Percentiles rank a stretch among this genome's conserved stretches.
Conservation (phyloP, 441 rosid genomes). For the Dalechampia spathulata region DNA sequence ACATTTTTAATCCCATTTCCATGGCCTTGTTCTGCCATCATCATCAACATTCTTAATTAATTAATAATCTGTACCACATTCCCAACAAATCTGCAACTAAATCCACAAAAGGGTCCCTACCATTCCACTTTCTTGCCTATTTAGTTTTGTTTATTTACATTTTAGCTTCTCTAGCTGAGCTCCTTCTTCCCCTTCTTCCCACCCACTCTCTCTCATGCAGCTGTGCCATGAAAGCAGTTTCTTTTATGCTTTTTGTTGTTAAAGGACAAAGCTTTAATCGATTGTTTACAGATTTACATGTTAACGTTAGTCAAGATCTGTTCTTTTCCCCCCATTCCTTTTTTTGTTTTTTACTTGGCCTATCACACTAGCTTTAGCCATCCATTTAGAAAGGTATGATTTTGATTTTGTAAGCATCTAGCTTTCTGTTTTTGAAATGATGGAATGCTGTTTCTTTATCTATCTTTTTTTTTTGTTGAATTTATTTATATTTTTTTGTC, state of each 20-base stretch:
- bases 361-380: constrained; percentile 16
- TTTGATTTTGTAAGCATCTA: constrained; percentile 8
- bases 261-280: constrained; percentile 20
- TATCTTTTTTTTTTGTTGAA: too few relatives aligned
- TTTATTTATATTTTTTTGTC: neutral
- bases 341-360: constrained; percentile 13
- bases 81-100: constrained; percentile 43
- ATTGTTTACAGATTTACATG: constrained; percentile 9
- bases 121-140: neutral
- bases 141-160: constrained; percentile 1
- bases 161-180: constrained; percentile 12
- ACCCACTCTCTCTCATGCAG: constrained; percentile 7
- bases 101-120: constrained; percentile 27
- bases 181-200: too few relatives aligned
- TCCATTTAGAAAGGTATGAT: constrained; percentile 21
- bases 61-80: constrained; percentile 19
- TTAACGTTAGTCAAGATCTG: constrained; percentile 29
- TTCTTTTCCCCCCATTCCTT: too few relatives aligned
- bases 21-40: too few relatives aligned
- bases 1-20: constrained; percentile 1
- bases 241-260: too few relatives aligned
- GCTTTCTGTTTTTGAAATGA: too few relatives aligned
- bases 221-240: constrained; percentile 17
- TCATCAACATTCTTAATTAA: neutral
- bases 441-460: too few relatives aligned